Percentiles rank a stretch among this genome's conserved stretches.
Evolutionary conservation across 805 yeast species (phyloP).

Genomic region (Kuraishia piskuri): DNA sequence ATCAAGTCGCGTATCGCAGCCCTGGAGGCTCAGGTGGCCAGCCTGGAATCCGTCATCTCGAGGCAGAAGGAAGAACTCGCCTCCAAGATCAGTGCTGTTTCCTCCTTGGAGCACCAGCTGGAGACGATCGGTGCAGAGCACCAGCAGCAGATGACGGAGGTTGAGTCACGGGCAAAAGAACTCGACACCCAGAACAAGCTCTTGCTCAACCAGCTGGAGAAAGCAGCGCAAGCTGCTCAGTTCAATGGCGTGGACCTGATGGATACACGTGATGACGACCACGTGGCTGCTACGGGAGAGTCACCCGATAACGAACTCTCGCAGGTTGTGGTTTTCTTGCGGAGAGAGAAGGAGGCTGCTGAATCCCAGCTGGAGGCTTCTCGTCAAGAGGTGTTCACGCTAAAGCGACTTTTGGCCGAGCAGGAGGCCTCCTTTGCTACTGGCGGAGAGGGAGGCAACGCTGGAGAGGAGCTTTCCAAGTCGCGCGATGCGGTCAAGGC

Average conservation of each 20-base stretch:
- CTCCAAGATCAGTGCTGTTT: neutral
- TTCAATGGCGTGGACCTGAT: neutral
- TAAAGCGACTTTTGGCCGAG: neutral
- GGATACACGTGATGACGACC: neutral
- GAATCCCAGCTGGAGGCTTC: slow-evolving; percentile 37
- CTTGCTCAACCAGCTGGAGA: slow-evolving; percentile 57
- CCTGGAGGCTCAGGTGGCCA: neutral
- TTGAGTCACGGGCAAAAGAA: slow-evolving; percentile 43
- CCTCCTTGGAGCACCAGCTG: slow-evolving; percentile 14
- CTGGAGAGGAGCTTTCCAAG: neutral
- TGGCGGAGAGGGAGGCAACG: too few species aligned
- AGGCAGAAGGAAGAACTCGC: neutral
- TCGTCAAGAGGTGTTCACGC: neutral
- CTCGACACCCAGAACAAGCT: slow-evolving; percentile 60
- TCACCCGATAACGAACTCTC: slow-evolving; percentile 28
- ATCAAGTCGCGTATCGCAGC: neutral
- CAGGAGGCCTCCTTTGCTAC: neutral
- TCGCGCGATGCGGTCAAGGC: neutral
- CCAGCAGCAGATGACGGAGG: slow-evolving; percentile 33
- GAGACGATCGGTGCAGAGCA: slow-evolving; percentile 32
- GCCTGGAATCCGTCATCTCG: neutral
- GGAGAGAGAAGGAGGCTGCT: slow-evolving; percentile 68
- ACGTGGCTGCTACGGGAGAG: slow-evolving; percentile 2
- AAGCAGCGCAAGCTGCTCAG: slow-evolving; percentile 8
- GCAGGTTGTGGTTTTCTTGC: slow-evolving; percentile 52